Evolutionary conservation across 345 rosid genomes (phyloP).

Genomic region (Schrenkiella parvula): DNA sequence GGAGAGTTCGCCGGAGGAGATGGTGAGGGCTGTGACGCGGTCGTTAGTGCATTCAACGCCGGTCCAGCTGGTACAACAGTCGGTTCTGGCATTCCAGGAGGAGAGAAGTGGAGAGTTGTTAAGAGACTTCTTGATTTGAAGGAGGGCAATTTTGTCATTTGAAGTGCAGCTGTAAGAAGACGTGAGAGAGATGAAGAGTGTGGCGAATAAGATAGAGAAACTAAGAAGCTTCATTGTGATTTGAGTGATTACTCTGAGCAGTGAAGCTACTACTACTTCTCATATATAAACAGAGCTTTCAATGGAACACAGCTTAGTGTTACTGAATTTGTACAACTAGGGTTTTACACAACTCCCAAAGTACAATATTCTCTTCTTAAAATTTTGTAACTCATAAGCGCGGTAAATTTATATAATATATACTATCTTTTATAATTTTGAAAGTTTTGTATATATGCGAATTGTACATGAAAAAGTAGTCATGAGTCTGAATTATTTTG

Average conservation of each 20-base stretch:
- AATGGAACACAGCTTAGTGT: conserved; percentile 20
- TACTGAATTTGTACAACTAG: not conserved
- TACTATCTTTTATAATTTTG: not conserved
- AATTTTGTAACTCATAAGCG: not conserved
- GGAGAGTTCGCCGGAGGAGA: conserved; percentile 48
- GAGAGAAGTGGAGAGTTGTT: conserved; percentile 60
- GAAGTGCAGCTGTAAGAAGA: conserved; percentile 41
- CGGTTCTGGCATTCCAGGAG: conserved; percentile 61
- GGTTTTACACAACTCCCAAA: conserved; percentile 10
- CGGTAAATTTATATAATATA: too few relatives aligned
- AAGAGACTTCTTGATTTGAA: conserved; percentile 49
- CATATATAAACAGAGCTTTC: conserved; percentile 5
- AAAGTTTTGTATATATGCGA: too few relatives aligned
- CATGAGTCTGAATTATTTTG: too few relatives aligned
- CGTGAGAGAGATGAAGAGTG: conserved; percentile 28
- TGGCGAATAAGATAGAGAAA: conserved; percentile 2
- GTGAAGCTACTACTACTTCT: not conserved
- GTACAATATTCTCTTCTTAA: not conserved
- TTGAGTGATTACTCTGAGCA: not conserved
- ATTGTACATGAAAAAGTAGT: too few relatives aligned
- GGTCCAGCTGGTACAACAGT: conserved; percentile 70
- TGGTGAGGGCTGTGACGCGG: conserved; percentile 52
- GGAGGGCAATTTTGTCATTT: conserved; percentile 54
- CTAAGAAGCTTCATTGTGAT: conserved; percentile 21
- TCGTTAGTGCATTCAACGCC: conserved; percentile 51